These are phyloP conservation scores for Hymenoscyphus linearis DNA, from an alignment of 2,329 filamentous ascomycete genomes.

Conservation along the genomic window DNA sequence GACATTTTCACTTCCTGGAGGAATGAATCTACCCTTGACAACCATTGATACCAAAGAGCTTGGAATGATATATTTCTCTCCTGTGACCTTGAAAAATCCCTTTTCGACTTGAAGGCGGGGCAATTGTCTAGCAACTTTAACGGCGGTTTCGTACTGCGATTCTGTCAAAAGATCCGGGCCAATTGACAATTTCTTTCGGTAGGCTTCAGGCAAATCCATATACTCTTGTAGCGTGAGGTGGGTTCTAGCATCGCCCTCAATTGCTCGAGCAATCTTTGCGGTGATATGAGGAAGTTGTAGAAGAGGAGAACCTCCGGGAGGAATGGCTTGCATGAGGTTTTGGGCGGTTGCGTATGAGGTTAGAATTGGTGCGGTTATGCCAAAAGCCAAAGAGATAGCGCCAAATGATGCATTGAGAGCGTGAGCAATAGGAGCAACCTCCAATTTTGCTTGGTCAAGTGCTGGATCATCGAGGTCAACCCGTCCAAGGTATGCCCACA, in stretches of 20 bases:
- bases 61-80: constrained; percentile 88
- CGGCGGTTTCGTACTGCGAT: constrained; percentile 68
- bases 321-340: constrained; percentile 81
- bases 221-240: constrained; percentile 81
- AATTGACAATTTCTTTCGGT: constrained; percentile 66
- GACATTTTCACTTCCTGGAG: constrained; percentile 71
- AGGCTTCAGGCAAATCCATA: constrained; percentile 74
- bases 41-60: constrained; percentile 90
- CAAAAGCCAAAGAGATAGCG: constrained; percentile 82
- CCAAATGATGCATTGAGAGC: constrained; percentile 81
- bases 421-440: constrained; percentile 81
- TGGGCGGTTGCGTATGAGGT: constrained; percentile 79
- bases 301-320: constrained; percentile 78
- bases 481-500: constrained; percentile 94
- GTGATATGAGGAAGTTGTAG: constrained; percentile 89
- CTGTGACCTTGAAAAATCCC: constrained; percentile 97
- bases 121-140: constrained; percentile 75
- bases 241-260: constrained; percentile 69
- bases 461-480: constrained; percentile 74
- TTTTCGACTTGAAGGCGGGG: constrained; percentile 81
- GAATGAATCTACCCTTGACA: constrained; percentile 89
- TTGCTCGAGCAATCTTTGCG: constrained; percentile 55
- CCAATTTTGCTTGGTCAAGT: constrained; percentile 81
- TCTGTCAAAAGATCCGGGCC: constrained; percentile 67
- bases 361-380: constrained; percentile 75